Evolutionary conservation across 768 basidiomycete species (phyloP).

Genomic region (Tylopilus sp.): DNA sequence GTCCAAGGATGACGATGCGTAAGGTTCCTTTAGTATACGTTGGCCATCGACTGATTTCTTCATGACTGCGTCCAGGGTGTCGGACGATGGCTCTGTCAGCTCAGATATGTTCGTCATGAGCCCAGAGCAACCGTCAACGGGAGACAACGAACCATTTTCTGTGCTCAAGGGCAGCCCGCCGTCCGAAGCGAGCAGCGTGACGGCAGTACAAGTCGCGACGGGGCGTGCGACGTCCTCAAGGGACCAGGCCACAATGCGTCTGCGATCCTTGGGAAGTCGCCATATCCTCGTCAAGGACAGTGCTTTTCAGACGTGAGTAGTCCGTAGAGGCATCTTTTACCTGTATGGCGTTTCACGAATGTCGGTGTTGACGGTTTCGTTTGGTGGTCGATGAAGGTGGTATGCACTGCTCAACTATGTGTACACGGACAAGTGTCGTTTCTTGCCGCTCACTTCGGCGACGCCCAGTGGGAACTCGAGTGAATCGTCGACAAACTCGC

Average conservation of each 20-base stretch:
- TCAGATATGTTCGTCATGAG: neutral
- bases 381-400: conserved; percentile 26
- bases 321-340: neutral
- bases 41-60: no score
- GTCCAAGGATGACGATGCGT: no score
- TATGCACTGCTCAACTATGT: conserved; percentile 39
- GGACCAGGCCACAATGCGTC: neutral
- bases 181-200: neutral
- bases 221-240: neutral
- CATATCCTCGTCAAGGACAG: conserved; percentile 26
- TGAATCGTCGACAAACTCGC: neutral
- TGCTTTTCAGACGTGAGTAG: conserved; percentile 26
- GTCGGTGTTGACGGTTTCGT: no score
- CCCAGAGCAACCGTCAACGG: neutral
- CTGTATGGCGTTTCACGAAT: neutral
- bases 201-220: neutral
- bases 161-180: no score
- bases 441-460: conserved; percentile 27
- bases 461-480: neutral
- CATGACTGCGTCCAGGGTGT: neutral
- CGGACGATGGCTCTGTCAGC: neutral
- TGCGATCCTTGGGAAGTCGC: conserved; percentile 12
- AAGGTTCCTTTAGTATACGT: no score
- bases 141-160: no score
- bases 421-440: conserved; percentile 34